Conservation (phyloP, 169 alveolate genomes). For the Plasmodium chabaudi region DNA sequence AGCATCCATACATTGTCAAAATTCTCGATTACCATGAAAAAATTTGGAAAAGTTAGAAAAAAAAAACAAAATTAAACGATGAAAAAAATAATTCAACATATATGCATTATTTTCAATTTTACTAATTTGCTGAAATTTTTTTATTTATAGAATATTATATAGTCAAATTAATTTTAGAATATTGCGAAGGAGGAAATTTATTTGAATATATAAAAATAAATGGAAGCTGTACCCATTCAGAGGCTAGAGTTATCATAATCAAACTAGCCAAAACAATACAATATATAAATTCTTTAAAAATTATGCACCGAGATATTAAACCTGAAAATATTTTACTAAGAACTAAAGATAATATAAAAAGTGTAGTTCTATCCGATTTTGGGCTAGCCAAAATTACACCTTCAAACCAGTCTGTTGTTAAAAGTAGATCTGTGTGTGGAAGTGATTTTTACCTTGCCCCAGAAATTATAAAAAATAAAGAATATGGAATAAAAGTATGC, state of each 20-base stretch:
- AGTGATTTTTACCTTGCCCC: conserved; percentile 91
- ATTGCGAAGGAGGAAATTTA: conserved; percentile 69
- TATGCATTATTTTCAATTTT: neutral
- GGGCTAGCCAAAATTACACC: conserved; percentile 89
- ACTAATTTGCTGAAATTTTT: neutral
- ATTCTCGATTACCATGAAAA: conserved; percentile 72
- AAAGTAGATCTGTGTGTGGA: conserved; percentile 88
- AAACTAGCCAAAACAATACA: conserved; percentile 58
- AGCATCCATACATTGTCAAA: conserved; percentile 68
- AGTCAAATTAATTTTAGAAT: conserved; percentile 49
- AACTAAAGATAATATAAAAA: conserved; percentile 80
- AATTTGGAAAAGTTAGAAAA: conserved; percentile 71
- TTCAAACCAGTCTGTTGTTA: conserved; percentile 79
- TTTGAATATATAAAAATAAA: conserved; percentile 62
- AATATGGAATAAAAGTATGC: conserved; percentile 79
- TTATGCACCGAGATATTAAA: conserved; percentile 88
- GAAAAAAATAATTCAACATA: neutral
- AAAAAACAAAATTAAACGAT: neutral
- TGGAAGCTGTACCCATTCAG: conserved; percentile 70
- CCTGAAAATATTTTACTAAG: conserved; percentile 90
- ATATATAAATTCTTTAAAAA: conserved; percentile 53
- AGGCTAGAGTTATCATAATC: conserved; percentile 56
- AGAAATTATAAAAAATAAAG: conserved; percentile 89
- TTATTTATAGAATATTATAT: conserved; percentile 46
- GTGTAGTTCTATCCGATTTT: conserved; percentile 86